Percentiles rank a stretch among this genome's conserved stretches.
Evolutionary conservation across 2,329 filamentous ascomycete species (phyloP).

Genomic region (Trichoderma atrobrunneum): DNA sequence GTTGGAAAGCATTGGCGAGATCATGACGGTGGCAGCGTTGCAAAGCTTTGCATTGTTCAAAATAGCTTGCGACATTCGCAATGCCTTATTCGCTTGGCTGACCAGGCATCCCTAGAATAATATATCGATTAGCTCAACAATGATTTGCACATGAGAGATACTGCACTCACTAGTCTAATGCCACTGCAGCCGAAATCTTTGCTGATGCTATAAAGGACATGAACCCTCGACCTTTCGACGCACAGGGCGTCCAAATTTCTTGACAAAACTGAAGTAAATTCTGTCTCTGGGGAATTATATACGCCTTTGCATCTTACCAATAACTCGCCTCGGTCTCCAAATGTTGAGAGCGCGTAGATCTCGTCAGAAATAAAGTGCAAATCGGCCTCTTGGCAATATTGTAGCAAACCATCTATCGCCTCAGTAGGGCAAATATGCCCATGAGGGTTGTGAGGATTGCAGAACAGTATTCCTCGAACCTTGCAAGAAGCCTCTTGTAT

Average conservation of each 20-base stretch:
- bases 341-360: slow-evolving; percentile 11
- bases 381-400: slow-evolving; percentile 7
- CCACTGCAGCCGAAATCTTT: slow-evolving; percentile 18
- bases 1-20: neutral
- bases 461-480: slow-evolving; percentile 13
- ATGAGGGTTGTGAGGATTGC: slow-evolving; percentile 16
- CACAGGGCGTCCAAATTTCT: neutral
- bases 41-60: slow-evolving; percentile 16
- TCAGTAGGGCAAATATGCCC: slow-evolving; percentile 15
- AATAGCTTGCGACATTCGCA: slow-evolving; percentile 15
- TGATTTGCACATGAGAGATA: neutral
- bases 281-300: neutral
- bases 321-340: neutral
- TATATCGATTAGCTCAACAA: neutral
- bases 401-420: slow-evolving; percentile 3
- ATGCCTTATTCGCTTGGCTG: slow-evolving; percentile 8
- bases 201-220: slow-evolving; percentile 14
- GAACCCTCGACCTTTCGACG: slow-evolving; percentile 1
- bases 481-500: neutral
- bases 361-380: slow-evolving; percentile 17
- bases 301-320: neutral
- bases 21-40: slow-evolving; percentile 9
- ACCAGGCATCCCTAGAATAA: slow-evolving; percentile 7
- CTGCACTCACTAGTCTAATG: neutral
- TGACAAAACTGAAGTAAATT: slow-evolving; percentile 14